Percentiles rank a stretch among this genome's conserved stretches.
phyloP scores from a whole-genome alignment of 2,329 filamentous ascomycete species.

The Fusarium sp. region DNA sequence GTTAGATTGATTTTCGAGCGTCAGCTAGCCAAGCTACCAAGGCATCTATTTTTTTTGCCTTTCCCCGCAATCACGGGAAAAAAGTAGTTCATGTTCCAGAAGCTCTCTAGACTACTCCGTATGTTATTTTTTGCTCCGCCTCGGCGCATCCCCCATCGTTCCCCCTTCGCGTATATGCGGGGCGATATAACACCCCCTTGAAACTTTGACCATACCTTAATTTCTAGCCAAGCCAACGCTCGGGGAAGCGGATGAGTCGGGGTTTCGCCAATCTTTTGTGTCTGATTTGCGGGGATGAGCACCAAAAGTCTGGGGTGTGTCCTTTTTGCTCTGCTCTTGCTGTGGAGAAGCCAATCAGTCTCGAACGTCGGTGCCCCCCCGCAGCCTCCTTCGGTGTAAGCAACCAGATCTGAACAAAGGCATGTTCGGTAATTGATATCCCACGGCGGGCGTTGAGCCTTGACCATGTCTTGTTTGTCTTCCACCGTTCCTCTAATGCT shows the following conservation, averaged over 20 bases:
- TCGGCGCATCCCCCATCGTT: slow-evolving; percentile 2
- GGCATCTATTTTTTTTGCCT: too few species aligned
- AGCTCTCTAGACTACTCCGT: slow-evolving; percentile 19
- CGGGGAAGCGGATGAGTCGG: slow-evolving; percentile 19
- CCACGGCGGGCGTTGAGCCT: not conserved
- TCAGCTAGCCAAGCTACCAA: too few species aligned
- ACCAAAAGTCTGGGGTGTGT: slow-evolving; percentile 22
- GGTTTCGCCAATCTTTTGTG: slow-evolving; percentile 12
- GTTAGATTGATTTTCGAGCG: too few species aligned
- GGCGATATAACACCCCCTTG: slow-evolving; percentile 12
- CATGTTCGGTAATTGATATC: slow-evolving; percentile 21
- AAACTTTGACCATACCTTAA: slow-evolving; percentile 31
- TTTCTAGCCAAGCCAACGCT: slow-evolving; percentile 30
- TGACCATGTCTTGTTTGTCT: not conserved
- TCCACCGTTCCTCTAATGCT: not conserved
- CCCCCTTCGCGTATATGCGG: slow-evolving; percentile 22
- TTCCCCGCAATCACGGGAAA: slow-evolving; percentile 22
- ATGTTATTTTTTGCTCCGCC: not conserved
- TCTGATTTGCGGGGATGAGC: not conserved
- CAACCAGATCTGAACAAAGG: slow-evolving; percentile 22
- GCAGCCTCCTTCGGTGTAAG: slow-evolving; percentile 29
- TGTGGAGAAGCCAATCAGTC: slow-evolving; percentile 25
- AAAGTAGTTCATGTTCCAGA: slow-evolving; percentile 32
- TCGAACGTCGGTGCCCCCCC: slow-evolving; percentile 23
- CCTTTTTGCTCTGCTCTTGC: not conserved